Evolutionary conservation across 2,329 filamentous ascomycete genomes (phyloP).

Genomic region (Lanzia echinophila): DNA sequence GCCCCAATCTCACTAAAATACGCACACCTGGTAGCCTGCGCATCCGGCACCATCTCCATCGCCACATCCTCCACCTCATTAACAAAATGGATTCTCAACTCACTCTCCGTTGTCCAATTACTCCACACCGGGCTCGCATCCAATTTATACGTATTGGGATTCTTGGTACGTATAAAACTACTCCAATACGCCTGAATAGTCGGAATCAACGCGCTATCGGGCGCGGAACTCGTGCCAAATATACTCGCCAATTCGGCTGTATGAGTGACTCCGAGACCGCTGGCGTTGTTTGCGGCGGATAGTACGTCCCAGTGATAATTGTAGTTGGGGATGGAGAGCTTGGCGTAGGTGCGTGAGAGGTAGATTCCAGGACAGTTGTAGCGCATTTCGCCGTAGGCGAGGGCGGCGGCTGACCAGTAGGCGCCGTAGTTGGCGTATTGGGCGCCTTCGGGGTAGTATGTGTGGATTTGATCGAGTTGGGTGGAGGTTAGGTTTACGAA

Average conservation of each 20-base stretch:
- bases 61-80: neutral
- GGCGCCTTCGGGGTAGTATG: constrained; percentile 46
- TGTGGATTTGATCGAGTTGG: constrained; percentile 46
- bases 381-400: constrained; percentile 57
- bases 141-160: constrained; percentile 53
- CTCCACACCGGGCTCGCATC: constrained; percentile 44
- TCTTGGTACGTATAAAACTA: constrained; percentile 58
- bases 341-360: constrained; percentile 31
- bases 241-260: constrained; percentile 60
- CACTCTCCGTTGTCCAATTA: constrained; percentile 12
- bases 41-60: constrained; percentile 8
- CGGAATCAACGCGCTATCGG: constrained; percentile 29
- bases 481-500: constrained; percentile 47
- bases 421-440: constrained; percentile 42
- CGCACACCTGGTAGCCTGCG: constrained; percentile 2
- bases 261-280: constrained; percentile 58
- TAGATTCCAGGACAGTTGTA: constrained; percentile 59
- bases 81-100: neutral
- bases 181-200: constrained; percentile 66
- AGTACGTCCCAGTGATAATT: constrained; percentile 58
- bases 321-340: constrained; percentile 40
- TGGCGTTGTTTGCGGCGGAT: constrained; percentile 45
- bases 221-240: constrained; percentile 45
- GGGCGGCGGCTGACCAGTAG: constrained; percentile 52
- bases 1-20: constrained; percentile 9